Evolutionary conservation across 78 protist genomes (phyloP), one percentile per base, ranked within the genome.

Genomic region (Dictyostelium firmibasis): DNA sequence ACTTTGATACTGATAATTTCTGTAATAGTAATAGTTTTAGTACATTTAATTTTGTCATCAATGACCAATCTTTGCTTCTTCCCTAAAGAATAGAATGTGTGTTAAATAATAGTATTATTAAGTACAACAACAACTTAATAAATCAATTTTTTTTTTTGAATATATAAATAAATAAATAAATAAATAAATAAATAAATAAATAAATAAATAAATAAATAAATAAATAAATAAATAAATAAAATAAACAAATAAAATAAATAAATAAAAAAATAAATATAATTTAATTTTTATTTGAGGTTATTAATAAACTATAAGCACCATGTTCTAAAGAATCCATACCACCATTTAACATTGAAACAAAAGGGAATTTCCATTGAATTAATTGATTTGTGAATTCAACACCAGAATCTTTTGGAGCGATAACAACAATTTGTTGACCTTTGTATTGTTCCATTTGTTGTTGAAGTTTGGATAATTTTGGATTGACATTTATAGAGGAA

Each of bases 291-390:
- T 72, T 72, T 72, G 79, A 33, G 6, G 20, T 72, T 72, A 35
- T 43, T 77, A 77, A 77, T 77, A 77, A 41, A 77, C 64, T 77
- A 41, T 10, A 9, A 23, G 83, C 83, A 81, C 94, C 87, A 89
- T 89, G 94, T 69, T 81, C 76, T 1, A 89, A 20, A 6, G 94
- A 75, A 89, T 89, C 94, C 83, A 89, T 89, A 10, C 96, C 96
- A 41, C 96, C 96, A 78, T 92, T 92, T 14, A 92, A 64, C n/a
- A 84, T 27, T n/a, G 92, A 47, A 16, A 92, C 96, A 77, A n/a
- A 84, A 10, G 89, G 89, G 60, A 92, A 92, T 23, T 84, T 84
- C 91, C 91, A 78, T 10, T 62, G 64, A 9, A 92, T 84, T 33
- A 92, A 33, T 67, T 82, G 86, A 44, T 92, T 92, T 0, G 85